These are phyloP conservation scores for Wickerhamiella nectarea DNA, from an alignment of 805 yeast genomes.

Conservation along the genomic window DNA sequence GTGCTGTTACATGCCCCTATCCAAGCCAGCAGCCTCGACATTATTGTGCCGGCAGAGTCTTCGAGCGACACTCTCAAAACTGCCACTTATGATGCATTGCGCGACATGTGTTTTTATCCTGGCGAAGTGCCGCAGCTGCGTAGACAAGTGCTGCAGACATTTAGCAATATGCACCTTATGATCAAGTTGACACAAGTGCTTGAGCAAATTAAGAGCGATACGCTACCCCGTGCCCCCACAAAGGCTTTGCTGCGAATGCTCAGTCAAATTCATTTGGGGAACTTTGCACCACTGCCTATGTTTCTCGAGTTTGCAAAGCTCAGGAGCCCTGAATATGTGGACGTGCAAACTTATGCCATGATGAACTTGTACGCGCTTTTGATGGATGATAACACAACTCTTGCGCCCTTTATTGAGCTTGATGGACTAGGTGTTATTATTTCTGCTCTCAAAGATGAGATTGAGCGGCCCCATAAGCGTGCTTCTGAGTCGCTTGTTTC, in stretches of 20 bases:
- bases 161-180: constrained; percentile 1
- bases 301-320: constrained; percentile 3
- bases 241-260: constrained; percentile 1
- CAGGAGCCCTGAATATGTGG: not conserved
- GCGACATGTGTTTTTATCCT: constrained; percentile 3
- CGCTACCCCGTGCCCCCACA: not conserved
- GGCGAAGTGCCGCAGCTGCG: not conserved
- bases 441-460: not conserved
- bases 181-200: not conserved
- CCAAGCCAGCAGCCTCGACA: not conserved
- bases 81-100: constrained; percentile 1
- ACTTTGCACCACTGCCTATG: not conserved
- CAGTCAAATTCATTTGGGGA: not conserved
- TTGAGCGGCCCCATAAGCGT: not conserved
- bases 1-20: not conserved
- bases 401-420: not conserved
- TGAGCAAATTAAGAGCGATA: not conserved
- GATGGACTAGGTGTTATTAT: constrained; percentile 2
- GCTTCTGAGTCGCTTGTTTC: not conserved
- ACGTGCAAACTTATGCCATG: constrained; percentile 9
- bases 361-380: constrained; percentile 3
- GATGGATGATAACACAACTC: constrained; percentile 1
- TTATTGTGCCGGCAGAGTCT: not conserved
- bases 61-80: not conserved
- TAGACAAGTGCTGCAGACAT: not conserved